Percentiles rank a stretch among this genome's conserved stretches.
Conservation (phyloP, 176 grass and related monocot species). For the Triticum urartu region DNA sequence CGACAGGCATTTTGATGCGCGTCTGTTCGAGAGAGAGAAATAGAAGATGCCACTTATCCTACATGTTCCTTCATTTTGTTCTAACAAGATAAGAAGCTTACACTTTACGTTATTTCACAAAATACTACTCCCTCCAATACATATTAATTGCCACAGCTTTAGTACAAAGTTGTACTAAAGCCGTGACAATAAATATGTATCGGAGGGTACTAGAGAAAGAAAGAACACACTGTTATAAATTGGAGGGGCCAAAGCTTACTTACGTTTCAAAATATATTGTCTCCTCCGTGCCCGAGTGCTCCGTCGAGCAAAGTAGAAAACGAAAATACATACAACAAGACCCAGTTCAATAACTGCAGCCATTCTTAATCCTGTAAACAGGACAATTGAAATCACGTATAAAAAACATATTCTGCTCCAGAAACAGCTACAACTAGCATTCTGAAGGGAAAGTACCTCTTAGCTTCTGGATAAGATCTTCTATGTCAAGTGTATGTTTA, state of each 20-base stretch:
- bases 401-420: background rate
- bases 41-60: background rate
- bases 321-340: slow-evolving; percentile 41
- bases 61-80: background rate
- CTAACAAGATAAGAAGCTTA: background rate
- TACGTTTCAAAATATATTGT: slow-evolving; percentile 57
- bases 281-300: slow-evolving; percentile 46
- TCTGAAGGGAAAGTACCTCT: slow-evolving; percentile 39
- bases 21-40: background rate
- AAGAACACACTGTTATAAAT: background rate
- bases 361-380: slow-evolving; percentile 58
- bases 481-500: slow-evolving; percentile 45
- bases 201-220: background rate
- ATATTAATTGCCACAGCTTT: too few species aligned
- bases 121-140: too few species aligned
- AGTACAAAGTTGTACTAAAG: too few species aligned
- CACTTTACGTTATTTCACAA: background rate
- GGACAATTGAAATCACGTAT: slow-evolving; percentile 15
- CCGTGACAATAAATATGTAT: too few species aligned
- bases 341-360: slow-evolving; percentile 54
- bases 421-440: background rate
- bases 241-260: slow-evolving; percentile 19
- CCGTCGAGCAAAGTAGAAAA: slow-evolving; percentile 47
- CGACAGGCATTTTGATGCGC: background rate
- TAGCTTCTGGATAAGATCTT: slow-evolving; percentile 70